Evolutionary conservation across 1,284 basidiomycete genomes (phyloP), one percentile per base, ranked within the genome.

Genomic region (Ganoderma lucidum): DNA sequence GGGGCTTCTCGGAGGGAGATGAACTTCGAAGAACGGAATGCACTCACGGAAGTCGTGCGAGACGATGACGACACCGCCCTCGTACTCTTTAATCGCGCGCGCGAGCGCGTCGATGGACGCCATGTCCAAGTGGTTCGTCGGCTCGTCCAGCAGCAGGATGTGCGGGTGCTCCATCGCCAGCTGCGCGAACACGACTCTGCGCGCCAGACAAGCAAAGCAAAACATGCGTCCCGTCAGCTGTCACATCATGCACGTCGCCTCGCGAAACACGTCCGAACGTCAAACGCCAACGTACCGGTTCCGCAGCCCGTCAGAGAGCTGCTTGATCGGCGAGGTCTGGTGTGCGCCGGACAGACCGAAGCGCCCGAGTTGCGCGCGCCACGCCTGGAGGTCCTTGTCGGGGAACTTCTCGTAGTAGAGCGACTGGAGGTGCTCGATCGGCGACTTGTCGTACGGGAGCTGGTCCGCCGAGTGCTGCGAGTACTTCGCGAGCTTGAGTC

Each of bases 381-480:
- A 99, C 78, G 94, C 96, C 88, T 89, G 88, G 14, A 91, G 77
- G 77, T 99, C 97, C 86, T 98, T 98, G 75, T 98, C 96, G 1
- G 98, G 97, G 84, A 91, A 98, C 83, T 96, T 97, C 74, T 90
- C 83, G 63, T 83, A 76, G 83, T 96, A 98, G 62, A 93, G 81
- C 32, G 81, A 79, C 83, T 97, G 95, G 84, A 99, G 93, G 85
- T 99, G 96, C 82, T 99, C 97, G 77, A 99, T 93, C 19, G 97
- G 96, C 58, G 90, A 87, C 82, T 91, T 91, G 77, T 97, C 93
- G 83, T 98, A 99, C 28, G 97, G 98, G 42, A 99, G 89, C 82
- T 99, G 98, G 83, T 99, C 98, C 37, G 98, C 97, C 65, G 94
- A 96, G 85, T 99, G 98, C 85, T 99, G 98, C 48, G 94, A 96